Evolutionary conservation across 1,284 basidiomycete species (phyloP).

Genomic region (Boletus sp.): DNA sequence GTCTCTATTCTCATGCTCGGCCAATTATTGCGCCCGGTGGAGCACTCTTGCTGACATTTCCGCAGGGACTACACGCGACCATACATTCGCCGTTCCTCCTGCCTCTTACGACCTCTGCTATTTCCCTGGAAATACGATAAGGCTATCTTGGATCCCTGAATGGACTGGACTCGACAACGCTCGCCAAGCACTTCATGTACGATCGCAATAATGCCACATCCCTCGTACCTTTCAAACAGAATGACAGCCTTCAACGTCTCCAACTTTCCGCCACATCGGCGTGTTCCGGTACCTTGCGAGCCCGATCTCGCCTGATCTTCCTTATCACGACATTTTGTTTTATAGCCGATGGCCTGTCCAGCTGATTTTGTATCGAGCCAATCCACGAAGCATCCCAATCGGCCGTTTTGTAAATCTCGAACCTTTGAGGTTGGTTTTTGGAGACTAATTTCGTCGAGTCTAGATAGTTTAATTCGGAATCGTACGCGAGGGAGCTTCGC

Average conservation of each 20-base stretch:
- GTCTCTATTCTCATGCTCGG: conserved; percentile 31
- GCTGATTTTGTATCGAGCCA: conserved; percentile 10
- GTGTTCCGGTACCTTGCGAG: conserved; percentile 26
- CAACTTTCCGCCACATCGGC: conserved; percentile 13
- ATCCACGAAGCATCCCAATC: conserved; percentile 20
- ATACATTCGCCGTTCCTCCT: conserved; percentile 34
- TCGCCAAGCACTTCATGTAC: conserved; percentile 28
- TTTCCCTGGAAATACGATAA: conserved; percentile 31
- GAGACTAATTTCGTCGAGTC: conserved; percentile 25
- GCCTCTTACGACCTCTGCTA: conserved; percentile 28
- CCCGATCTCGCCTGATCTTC: conserved; percentile 20
- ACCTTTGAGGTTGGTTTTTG: conserved; percentile 14
- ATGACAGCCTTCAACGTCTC: conserved; percentile 16
- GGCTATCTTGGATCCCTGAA: conserved; percentile 36
- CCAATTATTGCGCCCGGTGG: conserved; percentile 26
- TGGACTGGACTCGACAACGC: conserved; percentile 30
- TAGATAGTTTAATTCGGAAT: conserved; percentile 27
- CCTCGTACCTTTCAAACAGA: conserved; percentile 28
- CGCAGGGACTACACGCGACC: conserved; percentile 29
- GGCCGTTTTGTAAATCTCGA: conserved; percentile 12
- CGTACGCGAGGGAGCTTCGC: conserved; percentile 30
- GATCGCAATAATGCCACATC: conserved; percentile 26
- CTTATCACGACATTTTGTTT: conserved; percentile 16
- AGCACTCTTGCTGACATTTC: conserved; percentile 26
- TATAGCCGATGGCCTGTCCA: conserved; percentile 14